Conservation (phyloP, 768 basidiomycete genomes). For the Mycena rosella region DNA sequence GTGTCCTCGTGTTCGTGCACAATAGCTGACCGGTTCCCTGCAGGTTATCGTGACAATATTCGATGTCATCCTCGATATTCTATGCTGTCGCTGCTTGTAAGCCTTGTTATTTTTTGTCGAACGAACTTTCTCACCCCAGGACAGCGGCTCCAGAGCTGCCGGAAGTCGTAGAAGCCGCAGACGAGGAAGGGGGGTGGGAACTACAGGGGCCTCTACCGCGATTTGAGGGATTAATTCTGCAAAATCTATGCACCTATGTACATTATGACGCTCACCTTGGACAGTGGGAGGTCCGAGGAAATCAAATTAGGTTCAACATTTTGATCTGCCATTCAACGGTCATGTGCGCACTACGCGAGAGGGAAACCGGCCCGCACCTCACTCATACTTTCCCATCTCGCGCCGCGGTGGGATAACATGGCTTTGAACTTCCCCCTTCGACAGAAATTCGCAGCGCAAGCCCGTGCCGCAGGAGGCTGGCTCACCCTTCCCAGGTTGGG, state of each 20-base stretch:
- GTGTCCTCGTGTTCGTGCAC: neutral
- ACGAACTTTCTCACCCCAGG: neutral
- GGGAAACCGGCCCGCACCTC: neutral
- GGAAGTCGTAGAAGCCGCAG: constrained; percentile 12
- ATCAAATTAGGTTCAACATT: no score
- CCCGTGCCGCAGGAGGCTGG: constrained; percentile 40
- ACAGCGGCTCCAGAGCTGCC: constrained; percentile 13
- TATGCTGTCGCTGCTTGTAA: constrained; percentile 29
- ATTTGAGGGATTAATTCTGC: no score
- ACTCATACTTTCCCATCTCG: neutral
- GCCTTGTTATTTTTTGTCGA: neutral
- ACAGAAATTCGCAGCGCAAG: constrained; percentile 34
- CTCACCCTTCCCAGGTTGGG: constrained; percentile 40
- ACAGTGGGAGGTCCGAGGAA: no score
- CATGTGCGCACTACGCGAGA: neutral
- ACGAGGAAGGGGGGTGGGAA: neutral
- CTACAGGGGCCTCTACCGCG: neutral
- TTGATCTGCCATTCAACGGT: constrained; percentile 1
- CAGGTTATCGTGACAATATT: constrained; percentile 11
- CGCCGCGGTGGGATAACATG: constrained; percentile 25
- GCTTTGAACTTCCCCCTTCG: constrained; percentile 39
- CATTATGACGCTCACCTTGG: no score
- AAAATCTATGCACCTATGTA: neutral
- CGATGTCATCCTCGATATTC: neutral
- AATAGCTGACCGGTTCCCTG: neutral